Base-by-base conservation (phyloP, 2,329 filamentous ascomycete genomes). In the Trichoderma semiorbis region DNA sequence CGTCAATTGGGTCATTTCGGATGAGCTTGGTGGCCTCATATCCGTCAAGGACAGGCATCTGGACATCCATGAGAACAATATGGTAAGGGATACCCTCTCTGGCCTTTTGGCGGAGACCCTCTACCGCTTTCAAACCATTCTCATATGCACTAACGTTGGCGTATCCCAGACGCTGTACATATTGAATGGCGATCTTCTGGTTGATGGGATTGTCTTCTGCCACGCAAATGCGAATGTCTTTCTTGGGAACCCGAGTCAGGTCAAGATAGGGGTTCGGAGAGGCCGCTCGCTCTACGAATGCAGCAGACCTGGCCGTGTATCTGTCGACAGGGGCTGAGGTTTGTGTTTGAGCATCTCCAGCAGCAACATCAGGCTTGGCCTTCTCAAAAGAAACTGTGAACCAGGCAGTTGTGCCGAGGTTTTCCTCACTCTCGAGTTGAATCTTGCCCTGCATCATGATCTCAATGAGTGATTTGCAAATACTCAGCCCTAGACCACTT, bases 201-300 rank as follows among this genome's bases (percentile, higher is more conserved):
- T 98, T 98, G 83, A 98, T 97, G 3, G 92, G 89, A 75, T 98
- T 98, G 83, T 98, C 95, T 78, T 98, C 95, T 0, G 95, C 95
- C 72, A 98, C 95, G 80, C 94, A 97, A 34, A 98, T 91, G 36
- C 93, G 91, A 34, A 98, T 85, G 70, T 97, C 86, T 58, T 94
- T 89, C 71, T 93, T 90, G 10, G 92, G 90, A 7, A 98, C 88
- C 71, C 87, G 86, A 21, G 91, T 91, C 5, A 98, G 86, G 78
- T 94, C 91, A 26, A 91, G 82, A 72, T 88, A 86, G 4, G 86
- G 84, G 67, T 84, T 83, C 24, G 78, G 78, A 16, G 79, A 84
- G 75, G 76, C 73, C 3, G 81, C 78, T n/a, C 81, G 80, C 72
- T 86, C 84, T n/a, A 78, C 72, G 7, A 77, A 74, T 6, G 78